Conservation (phyloP, 1,284 basidiomycete species). For the Agroathelia rolfsii region DNA sequence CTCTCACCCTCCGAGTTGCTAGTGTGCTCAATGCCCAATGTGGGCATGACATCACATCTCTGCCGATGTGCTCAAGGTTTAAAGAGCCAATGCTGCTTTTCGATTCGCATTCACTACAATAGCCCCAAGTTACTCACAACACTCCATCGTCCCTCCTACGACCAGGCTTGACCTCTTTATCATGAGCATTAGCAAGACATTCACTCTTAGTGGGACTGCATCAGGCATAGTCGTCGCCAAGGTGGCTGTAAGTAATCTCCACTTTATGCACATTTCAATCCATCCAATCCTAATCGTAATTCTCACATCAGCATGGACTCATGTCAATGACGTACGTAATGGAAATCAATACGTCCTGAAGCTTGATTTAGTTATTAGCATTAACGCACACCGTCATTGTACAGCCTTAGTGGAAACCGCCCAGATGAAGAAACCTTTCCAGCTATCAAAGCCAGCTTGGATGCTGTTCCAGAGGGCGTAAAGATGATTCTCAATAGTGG, state of each 20-base stretch:
- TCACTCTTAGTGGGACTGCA: slow-evolving; percentile 25
- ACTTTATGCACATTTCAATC: background rate
- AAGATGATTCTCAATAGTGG: slow-evolving; percentile 99
- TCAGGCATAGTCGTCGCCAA: slow-evolving; percentile 23
- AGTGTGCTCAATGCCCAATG: no score
- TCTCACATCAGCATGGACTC: slow-evolving; percentile 15
- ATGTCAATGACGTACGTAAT: slow-evolving; percentile 19
- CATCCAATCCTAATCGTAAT: background rate
- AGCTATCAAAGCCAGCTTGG: slow-evolving; percentile 8
- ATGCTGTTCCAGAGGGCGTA: slow-evolving; percentile 87
- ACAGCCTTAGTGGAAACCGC: background rate
- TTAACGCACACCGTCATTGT: slow-evolving; percentile 3
- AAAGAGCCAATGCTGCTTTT: no score
- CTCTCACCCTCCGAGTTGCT: no score
- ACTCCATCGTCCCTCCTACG: no score
- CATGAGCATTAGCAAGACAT: slow-evolving; percentile 11
- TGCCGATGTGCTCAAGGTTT: no score
- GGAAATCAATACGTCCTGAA: slow-evolving; percentile 10
- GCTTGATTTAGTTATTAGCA: background rate
- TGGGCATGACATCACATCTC: no score
- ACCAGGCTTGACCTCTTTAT: background rate
- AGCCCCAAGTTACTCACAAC: no score
- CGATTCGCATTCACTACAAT: no score
- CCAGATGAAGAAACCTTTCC: slow-evolving; percentile 29
- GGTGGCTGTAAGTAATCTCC: slow-evolving; percentile 22